Base-by-base conservation (phyloP, 1,139 yeast species). In the Pneumocystis wakefieldiae region DNA sequence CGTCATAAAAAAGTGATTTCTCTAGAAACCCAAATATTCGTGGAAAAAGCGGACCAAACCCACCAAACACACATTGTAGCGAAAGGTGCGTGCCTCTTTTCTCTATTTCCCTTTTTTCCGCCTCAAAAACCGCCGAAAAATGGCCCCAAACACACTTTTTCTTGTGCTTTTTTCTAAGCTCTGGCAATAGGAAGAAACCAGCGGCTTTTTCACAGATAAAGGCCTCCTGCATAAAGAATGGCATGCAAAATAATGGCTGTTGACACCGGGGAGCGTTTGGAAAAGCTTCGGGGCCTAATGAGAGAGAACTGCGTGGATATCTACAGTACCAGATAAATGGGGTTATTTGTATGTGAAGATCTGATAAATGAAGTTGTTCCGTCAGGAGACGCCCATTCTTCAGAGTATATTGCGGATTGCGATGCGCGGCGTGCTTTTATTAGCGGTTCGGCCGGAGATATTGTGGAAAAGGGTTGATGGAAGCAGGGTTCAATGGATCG, bases 401-500 rank as follows among this genome's bases (percentile, higher is more conserved):
- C 61, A 39, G 67, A 65, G 57, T 65, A 65, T 41, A 65, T 64
- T 55, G 61, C 64, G 10, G 66, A 61, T 8, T 61, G 64, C 15
- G 67, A 65, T 37, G 65, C 68, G 14, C 58, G 67, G 17, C 63
- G 67, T 24, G 67, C 67, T 19, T 65, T 62, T 41, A 65, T 65
- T 55, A 57, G 63, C 12, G 32, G 32, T 60, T 15, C 14, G n/a
- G 3, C 6, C 15, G 10, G 29, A 6, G 28, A 41, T 39, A 17
- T 19, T 32, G 28, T 28, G 3, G 2, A 6, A 24, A 28, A 19
- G 15, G 17, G 15, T 35, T 24, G 7, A n/a, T 38, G 14, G 8
- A 42, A 19, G 37, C 60, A 42, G 95, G 95, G 0, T 92, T 92
- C 76, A 86, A 88, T 64, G 99, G 99, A 3, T 85, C 95, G 65